Evolutionary conservation across 805 yeast genomes (phyloP).

Genomic region (Metschnikowia similis): DNA sequence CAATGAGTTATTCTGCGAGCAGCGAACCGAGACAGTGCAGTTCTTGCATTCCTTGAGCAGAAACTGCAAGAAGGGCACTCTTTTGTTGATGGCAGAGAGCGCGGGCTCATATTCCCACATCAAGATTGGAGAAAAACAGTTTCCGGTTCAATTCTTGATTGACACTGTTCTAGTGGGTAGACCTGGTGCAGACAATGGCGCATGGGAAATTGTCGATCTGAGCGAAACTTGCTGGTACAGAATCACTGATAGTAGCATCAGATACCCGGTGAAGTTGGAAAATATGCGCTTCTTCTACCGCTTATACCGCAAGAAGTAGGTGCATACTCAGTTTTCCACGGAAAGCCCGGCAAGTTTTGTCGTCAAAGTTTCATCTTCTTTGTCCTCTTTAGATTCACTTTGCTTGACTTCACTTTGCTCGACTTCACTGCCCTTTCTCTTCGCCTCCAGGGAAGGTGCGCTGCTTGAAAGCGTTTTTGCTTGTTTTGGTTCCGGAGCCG

Average conservation of each 20-base stretch:
- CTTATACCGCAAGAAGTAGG: conserved; percentile 54
- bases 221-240: conserved; percentile 85
- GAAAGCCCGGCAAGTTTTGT: background rate
- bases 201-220: conserved; percentile 62
- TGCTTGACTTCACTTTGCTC: too few species aligned
- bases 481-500: background rate
- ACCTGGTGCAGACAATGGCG: conserved; percentile 38
- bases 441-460: background rate
- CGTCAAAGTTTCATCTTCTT: background rate
- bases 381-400: background rate
- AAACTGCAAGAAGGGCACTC: conserved; percentile 52
- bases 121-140: conserved; percentile 65
- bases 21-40: conserved; percentile 55
- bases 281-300: conserved; percentile 86
- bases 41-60: conserved; percentile 34
- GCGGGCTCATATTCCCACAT: conserved; percentile 89
- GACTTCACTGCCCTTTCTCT: too few species aligned
- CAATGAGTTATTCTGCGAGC: conserved; percentile 74
- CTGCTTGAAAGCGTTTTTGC: background rate
- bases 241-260: conserved; percentile 42
- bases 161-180: conserved; percentile 66
- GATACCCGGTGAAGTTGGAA: conserved; percentile 67
- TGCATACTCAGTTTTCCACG: background rate
- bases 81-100: conserved; percentile 71
- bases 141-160: conserved; percentile 77